Evolutionary conservation across 768 basidiomycete species (phyloP).

Genomic region (Leccinum longicurvipes): DNA sequence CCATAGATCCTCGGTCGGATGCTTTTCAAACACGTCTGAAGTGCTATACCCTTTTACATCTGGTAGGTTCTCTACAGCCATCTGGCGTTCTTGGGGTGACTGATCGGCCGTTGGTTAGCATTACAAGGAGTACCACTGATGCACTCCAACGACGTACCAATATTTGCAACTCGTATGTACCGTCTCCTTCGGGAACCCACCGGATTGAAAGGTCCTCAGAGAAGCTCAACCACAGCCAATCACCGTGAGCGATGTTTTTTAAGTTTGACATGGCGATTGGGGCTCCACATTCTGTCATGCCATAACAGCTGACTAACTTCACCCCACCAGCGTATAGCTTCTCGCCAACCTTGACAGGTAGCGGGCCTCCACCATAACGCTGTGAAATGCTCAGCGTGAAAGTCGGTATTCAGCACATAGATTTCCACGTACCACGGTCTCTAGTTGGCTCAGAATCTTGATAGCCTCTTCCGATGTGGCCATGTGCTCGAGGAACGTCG

Average conservation of each 20-base stretch:
- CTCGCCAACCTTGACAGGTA: conserved; percentile 36
- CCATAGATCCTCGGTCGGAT: conserved; percentile 42
- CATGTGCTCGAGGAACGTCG: conserved; percentile 40
- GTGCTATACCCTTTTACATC: conserved; percentile 42
- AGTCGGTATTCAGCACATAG: no score
- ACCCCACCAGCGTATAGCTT: conserved; percentile 33
- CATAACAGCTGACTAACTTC: conserved; percentile 33
- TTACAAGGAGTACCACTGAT: background rate
- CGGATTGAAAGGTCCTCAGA: conserved; percentile 20
- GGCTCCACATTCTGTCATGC: conserved; percentile 31
- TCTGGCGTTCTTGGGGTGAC: background rate
- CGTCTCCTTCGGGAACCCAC: conserved; percentile 33
- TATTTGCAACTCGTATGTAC: conserved; percentile 36
- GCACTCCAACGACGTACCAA: conserved; percentile 25
- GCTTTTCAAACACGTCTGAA: conserved; percentile 41
- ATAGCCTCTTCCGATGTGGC: conserved; percentile 22
- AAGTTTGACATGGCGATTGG: background rate
- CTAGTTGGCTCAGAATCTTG: conserved; percentile 23
- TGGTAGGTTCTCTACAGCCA: conserved; percentile 33
- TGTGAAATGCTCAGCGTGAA: conserved; percentile 7
- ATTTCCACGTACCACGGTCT: conserved; percentile 27
- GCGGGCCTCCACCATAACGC: conserved; percentile 39
- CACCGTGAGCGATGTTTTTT: conserved; percentile 14
- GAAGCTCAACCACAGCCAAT: conserved; percentile 38
- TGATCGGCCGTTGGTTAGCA: background rate